phyloP scores from a whole-genome alignment of 306 rosid species.

The Dryas alaskensis region DNA sequence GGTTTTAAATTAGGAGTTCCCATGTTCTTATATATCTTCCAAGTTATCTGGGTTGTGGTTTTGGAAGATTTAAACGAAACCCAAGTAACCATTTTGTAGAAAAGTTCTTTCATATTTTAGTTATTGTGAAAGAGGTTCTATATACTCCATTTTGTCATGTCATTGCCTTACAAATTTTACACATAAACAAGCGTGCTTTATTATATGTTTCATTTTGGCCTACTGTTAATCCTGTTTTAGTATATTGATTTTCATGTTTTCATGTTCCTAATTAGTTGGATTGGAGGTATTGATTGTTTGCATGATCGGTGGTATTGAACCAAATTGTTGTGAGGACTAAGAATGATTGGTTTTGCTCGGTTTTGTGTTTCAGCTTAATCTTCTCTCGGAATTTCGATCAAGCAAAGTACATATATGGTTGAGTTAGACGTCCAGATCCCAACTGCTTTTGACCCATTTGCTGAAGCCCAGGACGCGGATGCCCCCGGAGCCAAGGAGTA shows the following conservation, averaged over 20 bases:
- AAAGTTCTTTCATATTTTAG: too few species aligned
- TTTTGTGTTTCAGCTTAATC: background rate
- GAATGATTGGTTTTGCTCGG: background rate
- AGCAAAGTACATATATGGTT: conserved; percentile 82
- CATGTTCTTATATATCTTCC: too few species aligned
- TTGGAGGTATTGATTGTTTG: background rate
- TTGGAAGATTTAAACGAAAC: background rate
- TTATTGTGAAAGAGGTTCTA: too few species aligned
- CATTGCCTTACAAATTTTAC: too few species aligned
- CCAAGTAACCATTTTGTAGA: background rate
- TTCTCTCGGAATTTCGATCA: background rate
- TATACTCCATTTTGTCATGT: too few species aligned
- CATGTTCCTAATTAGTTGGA: background rate
- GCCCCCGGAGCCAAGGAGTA: conserved; percentile 69
- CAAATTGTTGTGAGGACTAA: background rate
- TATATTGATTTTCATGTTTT: background rate
- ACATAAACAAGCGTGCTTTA: too few species aligned
- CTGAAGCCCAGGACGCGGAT: conserved; percentile 65
- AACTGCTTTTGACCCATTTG: conserved; percentile 64
- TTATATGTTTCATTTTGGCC: background rate
- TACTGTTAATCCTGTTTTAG: background rate
- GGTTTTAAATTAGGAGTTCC: too few species aligned
- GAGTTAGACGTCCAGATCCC: conserved; percentile 54
- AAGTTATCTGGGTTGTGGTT: too few species aligned
- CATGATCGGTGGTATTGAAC: background rate